Evolutionary conservation across 1,284 basidiomycete genomes (phyloP).

Genomic region (Ustilago curta): DNA sequence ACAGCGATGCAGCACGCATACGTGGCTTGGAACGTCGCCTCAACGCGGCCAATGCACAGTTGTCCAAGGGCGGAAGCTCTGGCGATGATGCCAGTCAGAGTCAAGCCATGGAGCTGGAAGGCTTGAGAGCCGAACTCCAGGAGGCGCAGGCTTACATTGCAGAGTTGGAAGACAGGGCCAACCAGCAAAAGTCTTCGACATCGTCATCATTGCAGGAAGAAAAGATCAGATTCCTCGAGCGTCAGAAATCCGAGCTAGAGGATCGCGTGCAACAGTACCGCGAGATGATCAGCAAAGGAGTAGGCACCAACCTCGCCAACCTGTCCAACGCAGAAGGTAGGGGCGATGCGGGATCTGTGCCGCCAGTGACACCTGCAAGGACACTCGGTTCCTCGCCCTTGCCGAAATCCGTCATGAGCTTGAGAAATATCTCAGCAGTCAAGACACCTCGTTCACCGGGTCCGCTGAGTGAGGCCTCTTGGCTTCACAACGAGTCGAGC

Average conservation of each 20-base stretch:
- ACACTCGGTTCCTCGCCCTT: slow-evolving; percentile 36
- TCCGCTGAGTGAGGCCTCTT: slow-evolving; percentile 50
- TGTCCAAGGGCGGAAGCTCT: slow-evolving; percentile 12
- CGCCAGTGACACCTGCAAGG: slow-evolving; percentile 31
- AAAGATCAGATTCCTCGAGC: slow-evolving; percentile 27
- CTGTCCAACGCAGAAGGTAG: slow-evolving; percentile 18
- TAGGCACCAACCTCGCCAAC: slow-evolving; percentile 41
- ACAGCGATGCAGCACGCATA: slow-evolving; percentile 27
- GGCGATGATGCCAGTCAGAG: slow-evolving; percentile 6
- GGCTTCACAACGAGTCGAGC: slow-evolving; percentile 59
- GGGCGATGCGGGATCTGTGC: slow-evolving; percentile 7
- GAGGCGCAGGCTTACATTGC: slow-evolving; percentile 24
- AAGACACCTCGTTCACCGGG: slow-evolving; percentile 49
- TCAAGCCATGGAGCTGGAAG: slow-evolving; percentile 15
- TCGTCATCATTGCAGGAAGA: slow-evolving; percentile 28
- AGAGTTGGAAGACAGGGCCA: slow-evolving; percentile 19
- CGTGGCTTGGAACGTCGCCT: slow-evolving; percentile 34
- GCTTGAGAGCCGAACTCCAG: slow-evolving; percentile 20
- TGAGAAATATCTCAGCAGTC: slow-evolving; percentile 43
- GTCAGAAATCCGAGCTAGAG: slow-evolving; percentile 44
- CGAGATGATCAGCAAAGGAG: slow-evolving; percentile 48
- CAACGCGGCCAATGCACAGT: slow-evolving; percentile 27
- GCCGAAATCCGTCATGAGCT: slow-evolving; percentile 43
- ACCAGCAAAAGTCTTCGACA: slow-evolving; percentile 11
- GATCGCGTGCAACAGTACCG: slow-evolving; percentile 47